Conservation (phyloP, 129 eudicot genomes). For the Flaveria bidentis region DNA sequence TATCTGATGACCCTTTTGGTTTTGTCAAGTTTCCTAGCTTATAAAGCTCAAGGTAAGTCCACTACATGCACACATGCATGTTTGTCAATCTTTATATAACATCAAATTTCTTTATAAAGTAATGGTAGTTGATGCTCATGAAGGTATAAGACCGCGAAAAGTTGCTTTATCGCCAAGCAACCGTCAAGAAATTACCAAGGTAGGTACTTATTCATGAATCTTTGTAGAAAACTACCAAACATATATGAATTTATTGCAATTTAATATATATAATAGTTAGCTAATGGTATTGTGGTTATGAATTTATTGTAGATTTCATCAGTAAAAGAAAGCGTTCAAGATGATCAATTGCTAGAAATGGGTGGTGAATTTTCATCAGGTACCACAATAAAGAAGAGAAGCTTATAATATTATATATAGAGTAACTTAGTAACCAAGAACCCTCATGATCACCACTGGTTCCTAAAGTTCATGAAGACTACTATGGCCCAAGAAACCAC, state of each 20-base stretch:
- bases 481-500: slow-evolving; percentile 63
- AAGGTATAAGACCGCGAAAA: slow-evolving; percentile 49
- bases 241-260: not conserved
- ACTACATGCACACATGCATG: not conserved
- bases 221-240: not conserved
- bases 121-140: not conserved
- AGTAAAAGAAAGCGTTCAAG: slow-evolving; percentile 4
- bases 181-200: slow-evolving; percentile 34
- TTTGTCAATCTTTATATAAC: not conserved
- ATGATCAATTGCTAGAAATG: slow-evolving; percentile 25
- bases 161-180: slow-evolving; percentile 26
- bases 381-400: slow-evolving; percentile 36
- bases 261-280: not conserved
- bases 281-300: not conserved
- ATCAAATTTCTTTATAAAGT: no score
- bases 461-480: slow-evolving; percentile 54
- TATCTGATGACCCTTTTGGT: slow-evolving; percentile 36
- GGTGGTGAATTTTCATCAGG: slow-evolving; percentile 37
- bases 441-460: not conserved
- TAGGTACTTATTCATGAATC: not conserved
- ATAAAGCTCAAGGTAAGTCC: slow-evolving; percentile 54
- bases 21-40: slow-evolving; percentile 37
- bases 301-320: slow-evolving; percentile 14
- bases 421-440: slow-evolving; percentile 40
- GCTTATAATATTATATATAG: not conserved